Evolutionary conservation across 2,329 filamentous ascomycete genomes (phyloP).

Genomic region (Penicillium sp.): DNA sequence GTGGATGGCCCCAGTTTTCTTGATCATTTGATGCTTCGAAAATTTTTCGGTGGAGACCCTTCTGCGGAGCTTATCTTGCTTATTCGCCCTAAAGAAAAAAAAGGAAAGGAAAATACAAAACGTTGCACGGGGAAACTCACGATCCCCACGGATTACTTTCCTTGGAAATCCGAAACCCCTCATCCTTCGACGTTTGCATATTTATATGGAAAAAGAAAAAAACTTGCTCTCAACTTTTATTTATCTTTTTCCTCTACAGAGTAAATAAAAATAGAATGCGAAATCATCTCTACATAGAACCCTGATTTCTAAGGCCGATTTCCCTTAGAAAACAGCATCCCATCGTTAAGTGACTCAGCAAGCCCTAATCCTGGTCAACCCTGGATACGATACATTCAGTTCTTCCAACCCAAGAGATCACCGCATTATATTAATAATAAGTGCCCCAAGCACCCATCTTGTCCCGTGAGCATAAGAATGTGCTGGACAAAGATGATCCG

Average conservation of each 20-base stretch:
- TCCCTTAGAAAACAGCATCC: neutral
- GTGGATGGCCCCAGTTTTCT: constrained; percentile 15
- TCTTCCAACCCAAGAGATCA: constrained; percentile 6
- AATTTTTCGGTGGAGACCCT: constrained; percentile 28
- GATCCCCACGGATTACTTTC: constrained; percentile 28
- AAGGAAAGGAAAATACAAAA: constrained; percentile 15
- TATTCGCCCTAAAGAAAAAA: constrained; percentile 6
- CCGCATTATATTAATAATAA: neutral
- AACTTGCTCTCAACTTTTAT: neutral
- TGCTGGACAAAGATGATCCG: neutral
- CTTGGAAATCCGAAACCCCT: constrained; percentile 27
- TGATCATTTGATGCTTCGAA: constrained; percentile 31
- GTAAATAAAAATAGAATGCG: neutral
- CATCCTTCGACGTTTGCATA: constrained; percentile 10
- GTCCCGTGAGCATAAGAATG: neutral
- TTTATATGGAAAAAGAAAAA: too few relatives aligned
- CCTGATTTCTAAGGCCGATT: neutral
- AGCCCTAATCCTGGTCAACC: neutral
- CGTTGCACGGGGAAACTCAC: constrained; percentile 22
- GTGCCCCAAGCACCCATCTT: neutral
- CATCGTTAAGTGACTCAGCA: neutral
- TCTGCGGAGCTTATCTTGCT: constrained; percentile 26
- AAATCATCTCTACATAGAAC: neutral
- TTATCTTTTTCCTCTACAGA: neutral
- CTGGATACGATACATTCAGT: neutral